Evolutionary conservation across 352 stramenopile genomes (phyloP), one percentile per base, ranked within the genome.

Genomic region (Phytophthora foliorum): DNA sequence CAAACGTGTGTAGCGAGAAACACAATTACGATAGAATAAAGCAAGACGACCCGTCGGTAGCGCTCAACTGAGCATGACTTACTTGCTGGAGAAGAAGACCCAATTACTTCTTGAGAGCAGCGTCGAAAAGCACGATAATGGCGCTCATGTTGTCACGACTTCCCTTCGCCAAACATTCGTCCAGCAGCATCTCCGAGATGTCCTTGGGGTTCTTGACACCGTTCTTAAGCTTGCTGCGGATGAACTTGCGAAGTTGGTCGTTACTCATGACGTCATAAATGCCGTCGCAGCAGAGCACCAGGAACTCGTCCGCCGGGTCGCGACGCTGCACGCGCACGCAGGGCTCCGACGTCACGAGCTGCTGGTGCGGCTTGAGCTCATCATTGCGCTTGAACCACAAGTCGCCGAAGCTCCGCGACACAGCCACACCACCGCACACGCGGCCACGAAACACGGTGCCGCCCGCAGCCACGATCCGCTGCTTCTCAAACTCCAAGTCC

Each of bases 201-300:
- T 84, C 76, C 53, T 92, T 84, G 1, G 87, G 77, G 59, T 77
- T 83, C 62, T 72, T 75, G 6, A 75, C 41, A 4, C 65, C 72
- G 31, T 46, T 81, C 58, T 91, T 91, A 51, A 94, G 73, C 68
- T 94, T 93, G 66, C 68, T 70, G 6, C 86, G 84, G 22, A 98
- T 89, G 57, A 98, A 98, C 69, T 96, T 93, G 46, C 94, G 87
- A 54, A 95, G 77, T 76, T 98, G 91, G 72, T 98, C 89, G 72
- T 98, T 97, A 67, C 81, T 95, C 90, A 98, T 98, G 31, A 98
- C 95, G 63, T 98, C 95, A 77, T 93, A 98, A 57, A 98, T 94
- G 57, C 95, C 95, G 63, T 98, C 95, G 63, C 93, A 98, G 46
- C 86, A 92, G 16, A 98, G 80, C 53, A 98, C 77, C 16, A 98